Evolutionary conservation across 2,329 filamentous ascomycete species (phyloP).

Genomic region (Emericellopsis cladophorae): DNA sequence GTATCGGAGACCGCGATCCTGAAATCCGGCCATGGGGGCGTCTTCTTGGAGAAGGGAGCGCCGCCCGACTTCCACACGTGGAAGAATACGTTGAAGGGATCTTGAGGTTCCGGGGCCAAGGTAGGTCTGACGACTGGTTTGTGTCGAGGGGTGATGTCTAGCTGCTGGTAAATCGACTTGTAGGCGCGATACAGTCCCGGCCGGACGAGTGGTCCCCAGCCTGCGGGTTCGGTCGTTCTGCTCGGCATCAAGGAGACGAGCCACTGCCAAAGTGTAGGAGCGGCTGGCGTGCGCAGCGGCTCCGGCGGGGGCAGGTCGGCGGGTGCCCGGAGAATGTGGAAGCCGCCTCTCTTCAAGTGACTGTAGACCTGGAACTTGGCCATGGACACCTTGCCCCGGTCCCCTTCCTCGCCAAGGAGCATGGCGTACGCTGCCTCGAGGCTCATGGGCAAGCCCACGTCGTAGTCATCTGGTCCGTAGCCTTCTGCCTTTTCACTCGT

Average conservation of each 20-base stretch:
- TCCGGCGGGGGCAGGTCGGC: constrained; percentile 7
- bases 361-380: constrained; percentile 84
- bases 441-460: constrained; percentile 69
- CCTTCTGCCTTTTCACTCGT: constrained; percentile 7
- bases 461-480: constrained; percentile 28
- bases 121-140: constrained; percentile 31
- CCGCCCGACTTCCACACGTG: constrained; percentile 62
- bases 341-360: constrained; percentile 71
- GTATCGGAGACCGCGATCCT: constrained; percentile 73
- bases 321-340: constrained; percentile 63
- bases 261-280: constrained; percentile 34
- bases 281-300: constrained; percentile 3
- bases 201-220: constrained; percentile 44
- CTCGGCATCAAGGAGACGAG: constrained; percentile 36
- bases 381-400: constrained; percentile 48
- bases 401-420: constrained; percentile 59
- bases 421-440: constrained; percentile 82
- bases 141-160: constrained; percentile 62
- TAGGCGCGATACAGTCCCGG: constrained; percentile 57
- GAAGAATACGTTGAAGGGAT: constrained; percentile 63
- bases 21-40: constrained; percentile 69
- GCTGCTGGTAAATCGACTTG: constrained; percentile 59
- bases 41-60: constrained; percentile 63
- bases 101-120: constrained; percentile 12
- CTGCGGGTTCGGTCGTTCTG: constrained; percentile 12